Conservation (phyloP, 2,329 filamentous ascomycete species). For the Graphiopsis chlorocephala region DNA sequence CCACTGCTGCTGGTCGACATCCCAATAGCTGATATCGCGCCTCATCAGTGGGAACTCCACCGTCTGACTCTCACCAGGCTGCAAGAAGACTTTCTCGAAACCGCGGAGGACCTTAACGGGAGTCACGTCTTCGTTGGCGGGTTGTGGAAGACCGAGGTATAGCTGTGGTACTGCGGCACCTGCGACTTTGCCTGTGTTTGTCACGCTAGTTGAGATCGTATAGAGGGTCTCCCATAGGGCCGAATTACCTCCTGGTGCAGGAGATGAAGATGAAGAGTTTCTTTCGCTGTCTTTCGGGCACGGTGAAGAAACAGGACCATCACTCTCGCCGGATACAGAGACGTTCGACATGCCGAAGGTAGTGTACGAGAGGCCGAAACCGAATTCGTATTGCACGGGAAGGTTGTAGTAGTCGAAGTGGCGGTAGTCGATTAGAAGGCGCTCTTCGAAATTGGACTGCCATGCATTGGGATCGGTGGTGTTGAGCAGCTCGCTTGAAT, state of each 20-base stretch:
- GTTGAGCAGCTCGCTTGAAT: constrained; percentile 34
- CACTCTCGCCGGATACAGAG: constrained; percentile 88
- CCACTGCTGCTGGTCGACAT: constrained; percentile 41
- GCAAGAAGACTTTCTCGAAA: constrained; percentile 40
- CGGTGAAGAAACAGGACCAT: constrained; percentile 70
- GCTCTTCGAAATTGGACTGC: constrained; percentile 53
- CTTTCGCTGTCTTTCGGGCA: constrained; percentile 46
- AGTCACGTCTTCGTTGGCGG: constrained; percentile 34
- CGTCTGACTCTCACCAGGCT: constrained; percentile 22
- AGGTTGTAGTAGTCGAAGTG: constrained; percentile 46
- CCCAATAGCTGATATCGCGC: constrained; percentile 44
- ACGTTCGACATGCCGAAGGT: constrained; percentile 26
- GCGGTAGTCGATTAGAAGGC: constrained; percentile 54
- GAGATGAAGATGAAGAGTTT: neutral
- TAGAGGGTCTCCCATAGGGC: constrained; percentile 54
- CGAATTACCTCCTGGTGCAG: constrained; percentile 47
- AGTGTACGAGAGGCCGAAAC: constrained; percentile 32
- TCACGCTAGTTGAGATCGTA: constrained; percentile 46
- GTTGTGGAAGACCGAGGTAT: constrained; percentile 50
- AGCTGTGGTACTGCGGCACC: constrained; percentile 56
- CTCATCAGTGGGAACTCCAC: constrained; percentile 41
- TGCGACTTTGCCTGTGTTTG: constrained; percentile 49
- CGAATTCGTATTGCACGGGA: constrained; percentile 33
- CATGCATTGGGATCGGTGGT: constrained; percentile 39
- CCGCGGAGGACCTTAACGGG: constrained; percentile 41